Percentiles rank a stretch among this genome's conserved stretches.
phyloP scores from a whole-genome alignment of 805 yeast species.

The Hanseniaspora clermontiae region DNA sequence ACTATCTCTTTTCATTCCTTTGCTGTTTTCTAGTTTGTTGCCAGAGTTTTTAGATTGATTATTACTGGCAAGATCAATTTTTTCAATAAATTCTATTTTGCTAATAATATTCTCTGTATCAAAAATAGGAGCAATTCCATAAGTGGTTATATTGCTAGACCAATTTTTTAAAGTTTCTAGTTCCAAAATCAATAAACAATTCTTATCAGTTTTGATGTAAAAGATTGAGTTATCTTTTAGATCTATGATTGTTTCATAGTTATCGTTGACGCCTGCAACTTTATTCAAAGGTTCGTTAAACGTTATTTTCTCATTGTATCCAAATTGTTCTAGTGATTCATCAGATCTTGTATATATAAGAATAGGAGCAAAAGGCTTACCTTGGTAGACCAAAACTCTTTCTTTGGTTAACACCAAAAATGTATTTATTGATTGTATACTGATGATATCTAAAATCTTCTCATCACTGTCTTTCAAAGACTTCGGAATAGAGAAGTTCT shows the following conservation, averaged over 20 bases:
- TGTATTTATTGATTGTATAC: constrained; percentile 22
- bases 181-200: constrained; percentile 25
- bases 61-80: background rate
- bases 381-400: constrained; percentile 24
- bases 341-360: constrained; percentile 24
- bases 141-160: constrained; percentile 21
- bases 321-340: constrained; percentile 24
- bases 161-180: constrained; percentile 20
- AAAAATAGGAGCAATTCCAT: constrained; percentile 22
- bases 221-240: constrained; percentile 11
- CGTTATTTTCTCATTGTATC: constrained; percentile 19
- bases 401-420: constrained; percentile 22
- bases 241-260: background rate
- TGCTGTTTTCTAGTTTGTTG: background rate
- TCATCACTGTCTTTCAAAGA: constrained; percentile 7
- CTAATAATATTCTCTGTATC: background rate
- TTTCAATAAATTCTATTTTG: background rate
- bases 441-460: constrained; percentile 20
- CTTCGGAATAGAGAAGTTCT: constrained; percentile 18
- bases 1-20: background rate
- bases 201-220: constrained; percentile 24
- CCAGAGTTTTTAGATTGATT: background rate
- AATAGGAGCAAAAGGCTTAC: constrained; percentile 26
- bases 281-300: constrained; percentile 15
- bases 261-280: constrained; percentile 18